A percentile compares a stretch with the other conserved stretches of the same genome.
phyloP scores from a whole-genome alignment of 495 filamentous ascomycete genomes.

The Hypoxylon lienhwacheense region DNA sequence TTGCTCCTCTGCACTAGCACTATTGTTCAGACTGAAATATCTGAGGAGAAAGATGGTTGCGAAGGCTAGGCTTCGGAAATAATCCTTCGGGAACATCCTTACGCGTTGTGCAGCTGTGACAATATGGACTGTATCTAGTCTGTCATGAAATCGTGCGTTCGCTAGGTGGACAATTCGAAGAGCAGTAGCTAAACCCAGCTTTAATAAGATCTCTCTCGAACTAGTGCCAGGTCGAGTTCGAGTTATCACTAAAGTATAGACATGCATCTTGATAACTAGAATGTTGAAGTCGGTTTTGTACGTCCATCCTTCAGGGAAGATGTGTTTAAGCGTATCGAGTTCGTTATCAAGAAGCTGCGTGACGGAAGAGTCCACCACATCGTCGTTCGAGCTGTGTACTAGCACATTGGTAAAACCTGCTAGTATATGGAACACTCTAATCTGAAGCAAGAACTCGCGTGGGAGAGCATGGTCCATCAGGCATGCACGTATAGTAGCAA shows the following conservation, averaged over 20 bases:
- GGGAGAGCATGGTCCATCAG: constrained; percentile 30
- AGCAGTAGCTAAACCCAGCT: constrained; percentile 24
- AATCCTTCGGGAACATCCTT: constrained; percentile 30
- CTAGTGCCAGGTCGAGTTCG: constrained; percentile 16
- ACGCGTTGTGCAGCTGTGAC: constrained; percentile 14
- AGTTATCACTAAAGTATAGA: constrained; percentile 33
- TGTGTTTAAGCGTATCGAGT: constrained; percentile 31
- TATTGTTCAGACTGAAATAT: constrained; percentile 31
- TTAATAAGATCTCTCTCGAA: constrained; percentile 33
- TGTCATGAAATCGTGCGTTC: constrained; percentile 24
- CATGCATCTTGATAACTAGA: constrained; percentile 32
- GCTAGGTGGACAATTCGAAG: constrained; percentile 30
- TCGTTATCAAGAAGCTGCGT: constrained; percentile 40
- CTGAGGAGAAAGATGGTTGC: constrained; percentile 35
- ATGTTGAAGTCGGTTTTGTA: constrained; percentile 27
- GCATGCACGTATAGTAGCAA: constrained; percentile 24
- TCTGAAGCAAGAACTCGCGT: constrained; percentile 27
- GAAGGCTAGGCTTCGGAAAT: constrained; percentile 32
- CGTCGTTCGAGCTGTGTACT: constrained; percentile 33
- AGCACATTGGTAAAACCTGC: constrained; percentile 35
- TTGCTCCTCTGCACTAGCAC: constrained; percentile 32
- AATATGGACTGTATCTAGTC: neutral
- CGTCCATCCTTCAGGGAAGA: constrained; percentile 32
- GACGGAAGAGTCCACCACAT: constrained; percentile 36
- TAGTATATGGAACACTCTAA: constrained; percentile 29